Evolutionary conservation across 176 grass and related monocot species (phyloP).

Genomic region (Bolboschoenus planiculmis): DNA sequence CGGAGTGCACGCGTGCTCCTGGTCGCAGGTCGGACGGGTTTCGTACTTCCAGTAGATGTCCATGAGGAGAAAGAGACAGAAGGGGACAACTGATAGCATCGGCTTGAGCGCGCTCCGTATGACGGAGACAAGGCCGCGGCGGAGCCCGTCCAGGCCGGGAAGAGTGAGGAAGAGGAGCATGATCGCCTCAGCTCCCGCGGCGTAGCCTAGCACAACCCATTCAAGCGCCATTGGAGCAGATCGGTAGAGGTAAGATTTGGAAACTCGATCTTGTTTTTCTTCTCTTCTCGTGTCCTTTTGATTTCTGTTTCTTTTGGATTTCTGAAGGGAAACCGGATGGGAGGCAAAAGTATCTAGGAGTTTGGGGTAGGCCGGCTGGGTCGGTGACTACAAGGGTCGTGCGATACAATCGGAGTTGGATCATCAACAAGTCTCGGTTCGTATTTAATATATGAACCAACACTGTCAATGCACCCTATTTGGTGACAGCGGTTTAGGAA

Average conservation of each 20-base stretch:
- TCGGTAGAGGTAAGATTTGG: background rate
- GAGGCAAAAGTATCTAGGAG: background rate
- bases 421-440: background rate
- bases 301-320: background rate
- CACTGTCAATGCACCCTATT: too few species aligned
- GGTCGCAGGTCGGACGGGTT: conserved; percentile 59
- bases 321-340: background rate
- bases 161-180: conserved; percentile 95
- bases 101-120: conserved; percentile 79
- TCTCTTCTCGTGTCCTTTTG: background rate
- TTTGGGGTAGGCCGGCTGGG: background rate
- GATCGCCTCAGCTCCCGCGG: conserved; percentile 85
- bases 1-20: conserved; percentile 75
- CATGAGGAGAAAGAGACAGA: conserved; percentile 83
- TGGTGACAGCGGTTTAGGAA: background rate
- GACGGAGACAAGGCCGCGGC: conserved; percentile 60
- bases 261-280: background rate
- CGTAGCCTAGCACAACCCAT: conserved; percentile 92
- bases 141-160: conserved; percentile 65
- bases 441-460: background rate
- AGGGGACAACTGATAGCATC: conserved; percentile 81
- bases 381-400: background rate
- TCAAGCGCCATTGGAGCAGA: conserved; percentile 68
- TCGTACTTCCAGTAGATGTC: conserved; percentile 99
- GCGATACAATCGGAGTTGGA: background rate